These are phyloP conservation scores for Wickerhamiella domercqiae DNA, from an alignment of 805 yeast genomes.

Conservation along the genomic window DNA sequence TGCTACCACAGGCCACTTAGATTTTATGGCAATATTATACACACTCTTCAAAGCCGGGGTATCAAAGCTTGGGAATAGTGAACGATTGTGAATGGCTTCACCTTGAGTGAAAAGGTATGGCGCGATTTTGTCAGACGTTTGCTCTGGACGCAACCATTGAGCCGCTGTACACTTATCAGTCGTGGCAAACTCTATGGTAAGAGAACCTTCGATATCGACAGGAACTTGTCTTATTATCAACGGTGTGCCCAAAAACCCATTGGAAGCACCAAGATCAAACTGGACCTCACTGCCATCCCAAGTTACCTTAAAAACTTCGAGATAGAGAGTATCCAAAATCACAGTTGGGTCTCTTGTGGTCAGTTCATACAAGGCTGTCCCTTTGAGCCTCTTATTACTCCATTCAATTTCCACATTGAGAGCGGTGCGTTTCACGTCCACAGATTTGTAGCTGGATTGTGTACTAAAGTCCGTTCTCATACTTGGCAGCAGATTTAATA, in stretches of 20 bases:
- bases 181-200: slow-evolving; percentile 42
- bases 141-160: slow-evolving; percentile 65
- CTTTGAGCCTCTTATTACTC: slow-evolving; percentile 34
- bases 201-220: slow-evolving; percentile 7
- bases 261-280: slow-evolving; percentile 22
- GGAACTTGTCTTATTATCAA: slow-evolving; percentile 21
- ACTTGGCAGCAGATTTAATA: too few species aligned
- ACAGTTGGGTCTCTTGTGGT: slow-evolving; percentile 24
- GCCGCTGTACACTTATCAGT: slow-evolving; percentile 67
- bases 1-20: slow-evolving; percentile 56
- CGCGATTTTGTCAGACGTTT: slow-evolving; percentile 53
- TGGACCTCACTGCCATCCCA: slow-evolving; percentile 28
- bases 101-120: slow-evolving; percentile 78
- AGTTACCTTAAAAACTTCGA: slow-evolving; percentile 32
- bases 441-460: slow-evolving; percentile 48
- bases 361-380: slow-evolving; percentile 39
- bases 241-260: slow-evolving; percentile 31
- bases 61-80: slow-evolving; percentile 79
- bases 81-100: slow-evolving; percentile 82
- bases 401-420: slow-evolving; percentile 44
- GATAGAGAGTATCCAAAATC: slow-evolving; percentile 54
- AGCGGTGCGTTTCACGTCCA: slow-evolving; percentile 36
- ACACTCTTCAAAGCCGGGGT: slow-evolving; percentile 73
- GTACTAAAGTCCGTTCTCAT: slow-evolving; percentile 26
- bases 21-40: slow-evolving; percentile 40